Conservation (phyloP, 2,329 filamentous ascomycete genomes). For the Harringtonia aguacate region DNA sequence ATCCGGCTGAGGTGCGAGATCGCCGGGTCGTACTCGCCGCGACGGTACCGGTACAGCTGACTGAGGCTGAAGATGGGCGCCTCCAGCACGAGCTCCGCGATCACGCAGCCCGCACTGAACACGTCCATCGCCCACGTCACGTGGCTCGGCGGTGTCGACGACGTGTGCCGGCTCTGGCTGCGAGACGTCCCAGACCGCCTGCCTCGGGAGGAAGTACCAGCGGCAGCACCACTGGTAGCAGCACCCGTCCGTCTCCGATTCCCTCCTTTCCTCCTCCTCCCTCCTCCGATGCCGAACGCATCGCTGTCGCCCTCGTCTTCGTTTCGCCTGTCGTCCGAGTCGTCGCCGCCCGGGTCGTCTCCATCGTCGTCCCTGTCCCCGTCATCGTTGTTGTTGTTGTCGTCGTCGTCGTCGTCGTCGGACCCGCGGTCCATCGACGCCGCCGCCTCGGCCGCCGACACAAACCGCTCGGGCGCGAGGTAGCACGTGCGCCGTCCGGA, state of each 20-base stretch:
- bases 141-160: conserved; percentile 4
- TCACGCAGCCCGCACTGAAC: conserved; percentile 93
- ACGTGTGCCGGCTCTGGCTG: neutral
- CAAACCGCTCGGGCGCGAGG: conserved; percentile 85
- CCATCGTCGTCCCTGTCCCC: neutral
- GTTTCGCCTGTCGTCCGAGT: neutral
- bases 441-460: conserved; percentile 53
- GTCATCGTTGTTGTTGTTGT: neutral
- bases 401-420: conserved; percentile 37
- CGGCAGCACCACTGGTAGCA: neutral
- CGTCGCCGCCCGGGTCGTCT: conserved; percentile 43
- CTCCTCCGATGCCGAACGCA: neutral
- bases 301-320: neutral
- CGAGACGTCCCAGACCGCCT: too few relatives aligned
- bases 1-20: conserved; percentile 76
- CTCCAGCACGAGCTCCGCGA: conserved; percentile 92
- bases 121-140: conserved; percentile 94
- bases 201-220: too few relatives aligned
- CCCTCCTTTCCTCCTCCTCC: neutral
- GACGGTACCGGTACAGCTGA: conserved; percentile 88
- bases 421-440: conserved; percentile 28
- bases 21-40: conserved; percentile 83
- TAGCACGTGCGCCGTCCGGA: conserved; percentile 90
- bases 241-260: neutral
- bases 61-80: conserved; percentile 95